These are phyloP conservation scores for Mortierella sp. DNA, from an alignment of 371 early-diverging fungal species.

Conservation along the genomic window DNA sequence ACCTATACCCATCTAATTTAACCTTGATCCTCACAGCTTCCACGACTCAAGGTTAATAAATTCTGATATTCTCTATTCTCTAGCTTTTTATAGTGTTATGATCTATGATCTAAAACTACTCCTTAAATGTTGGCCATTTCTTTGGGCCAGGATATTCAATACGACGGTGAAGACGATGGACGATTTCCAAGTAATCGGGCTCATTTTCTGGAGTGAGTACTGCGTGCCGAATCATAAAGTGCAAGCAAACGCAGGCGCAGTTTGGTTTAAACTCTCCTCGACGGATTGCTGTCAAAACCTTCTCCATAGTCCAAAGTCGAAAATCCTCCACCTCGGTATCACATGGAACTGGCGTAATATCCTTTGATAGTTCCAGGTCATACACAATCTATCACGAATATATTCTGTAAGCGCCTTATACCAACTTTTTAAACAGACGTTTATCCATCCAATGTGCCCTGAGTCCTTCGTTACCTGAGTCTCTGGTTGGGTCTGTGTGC, in stretches of 20 bases:
- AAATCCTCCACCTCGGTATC: slow-evolving; percentile 95
- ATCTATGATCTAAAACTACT: slow-evolving; percentile 19
- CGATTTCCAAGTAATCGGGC: slow-evolving; percentile 82
- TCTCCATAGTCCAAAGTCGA: slow-evolving; percentile 77
- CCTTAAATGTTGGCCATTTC: slow-evolving; percentile 54
- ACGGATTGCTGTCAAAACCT: slow-evolving; percentile 68
- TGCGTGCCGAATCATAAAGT: slow-evolving; percentile 88
- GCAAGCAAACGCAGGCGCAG: slow-evolving; percentile 84
- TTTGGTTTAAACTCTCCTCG: slow-evolving; percentile 89
- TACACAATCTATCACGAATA: slow-evolving; percentile 67
- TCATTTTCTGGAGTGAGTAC: slow-evolving; percentile 84
- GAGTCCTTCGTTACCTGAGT: slow-evolving; percentile 66
- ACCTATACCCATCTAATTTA: neutral
- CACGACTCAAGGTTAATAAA: neutral
- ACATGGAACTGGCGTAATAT: slow-evolving; percentile 76
- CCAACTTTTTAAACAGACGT: neutral
- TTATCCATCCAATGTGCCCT: neutral
- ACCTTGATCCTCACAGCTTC: neutral
- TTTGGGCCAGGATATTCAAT: slow-evolving; percentile 80
- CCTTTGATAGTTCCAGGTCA: slow-evolving; percentile 81
- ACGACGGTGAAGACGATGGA: slow-evolving; percentile 71
- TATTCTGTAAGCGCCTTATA: slow-evolving; percentile 4
- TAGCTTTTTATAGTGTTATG: neutral
- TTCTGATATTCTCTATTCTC: neutral
- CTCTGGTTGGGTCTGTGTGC: slow-evolving; percentile 72